Conservation (phyloP, 2,329 filamentous ascomycete species). For the Alternaria consortialis region DNA sequence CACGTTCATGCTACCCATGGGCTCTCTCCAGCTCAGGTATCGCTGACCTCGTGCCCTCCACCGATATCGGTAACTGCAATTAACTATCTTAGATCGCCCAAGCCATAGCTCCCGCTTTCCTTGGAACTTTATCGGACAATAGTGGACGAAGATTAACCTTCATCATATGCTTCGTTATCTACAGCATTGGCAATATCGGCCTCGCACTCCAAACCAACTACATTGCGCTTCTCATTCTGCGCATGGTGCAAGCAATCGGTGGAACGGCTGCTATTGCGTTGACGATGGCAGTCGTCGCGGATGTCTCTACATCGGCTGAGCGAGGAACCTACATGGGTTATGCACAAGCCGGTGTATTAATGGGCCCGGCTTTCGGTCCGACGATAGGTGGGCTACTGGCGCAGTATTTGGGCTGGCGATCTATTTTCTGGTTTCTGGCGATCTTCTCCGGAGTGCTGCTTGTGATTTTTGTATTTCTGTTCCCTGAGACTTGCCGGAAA, state of each 20-base stretch:
- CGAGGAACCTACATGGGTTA: conserved; percentile 76
- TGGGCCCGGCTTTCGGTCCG: conserved; percentile 46
- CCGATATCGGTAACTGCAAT: background rate
- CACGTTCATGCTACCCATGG: background rate
- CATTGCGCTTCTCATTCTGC: conserved; percentile 46
- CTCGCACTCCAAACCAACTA: conserved; percentile 51
- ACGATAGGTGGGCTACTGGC: conserved; percentile 46
- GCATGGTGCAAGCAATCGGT: conserved; percentile 52
- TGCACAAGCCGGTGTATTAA: conserved; percentile 63
- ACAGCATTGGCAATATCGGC: conserved; percentile 49
- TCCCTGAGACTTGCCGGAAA: conserved; percentile 56
- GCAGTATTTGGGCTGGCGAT: conserved; percentile 49
- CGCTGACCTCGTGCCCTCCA: background rate
- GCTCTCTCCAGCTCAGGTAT: background rate
- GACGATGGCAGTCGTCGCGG: conserved; percentile 75
- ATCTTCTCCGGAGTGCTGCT: conserved; percentile 53
- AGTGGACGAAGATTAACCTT: conserved; percentile 62
- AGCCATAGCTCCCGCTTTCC: conserved; percentile 62
- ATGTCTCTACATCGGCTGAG: conserved; percentile 74
- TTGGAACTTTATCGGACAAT: conserved; percentile 62
- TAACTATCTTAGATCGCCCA: conserved; percentile 51
- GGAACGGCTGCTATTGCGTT: conserved; percentile 61
- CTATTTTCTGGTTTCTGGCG: conserved; percentile 54
- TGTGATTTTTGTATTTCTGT: conserved; percentile 48
- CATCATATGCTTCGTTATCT: conserved; percentile 54